Percentiles rank a stretch among this genome's conserved stretches.
Evolutionary conservation across 352 stramenopile genomes (phyloP).

Genomic region (Phytophthora uliginosa): DNA sequence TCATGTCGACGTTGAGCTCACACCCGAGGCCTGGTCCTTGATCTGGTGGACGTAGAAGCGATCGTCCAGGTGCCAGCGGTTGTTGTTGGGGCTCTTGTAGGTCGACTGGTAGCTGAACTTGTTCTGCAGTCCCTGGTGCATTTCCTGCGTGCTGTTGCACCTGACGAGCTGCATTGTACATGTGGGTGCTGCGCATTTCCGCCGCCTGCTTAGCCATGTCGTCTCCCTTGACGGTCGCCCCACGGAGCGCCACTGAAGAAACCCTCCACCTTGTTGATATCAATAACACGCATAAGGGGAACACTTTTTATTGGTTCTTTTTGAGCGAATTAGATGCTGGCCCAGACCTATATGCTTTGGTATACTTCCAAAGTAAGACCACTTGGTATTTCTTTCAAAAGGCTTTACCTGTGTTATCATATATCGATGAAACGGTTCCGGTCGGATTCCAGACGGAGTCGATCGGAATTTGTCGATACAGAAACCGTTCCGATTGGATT

Average conservation of each 20-base stretch:
- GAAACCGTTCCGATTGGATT: not conserved
- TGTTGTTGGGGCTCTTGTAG: not conserved
- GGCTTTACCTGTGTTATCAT: not conserved
- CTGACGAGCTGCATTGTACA: not conserved
- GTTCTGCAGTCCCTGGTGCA: not conserved
- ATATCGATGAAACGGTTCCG: not conserved
- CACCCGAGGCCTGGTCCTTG: slow-evolving; percentile 31
- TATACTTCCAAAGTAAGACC: not conserved
- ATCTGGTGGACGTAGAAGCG: not conserved
- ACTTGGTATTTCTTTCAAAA: not conserved
- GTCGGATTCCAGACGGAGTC: not conserved
- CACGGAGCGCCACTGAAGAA: too few relatives aligned
- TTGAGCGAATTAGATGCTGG: too few relatives aligned
- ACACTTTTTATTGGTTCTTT: too few relatives aligned
- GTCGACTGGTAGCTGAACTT: not conserved
- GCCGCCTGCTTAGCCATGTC: too few relatives aligned
- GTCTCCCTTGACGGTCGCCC: too few relatives aligned
- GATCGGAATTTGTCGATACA: slow-evolving; percentile 4
- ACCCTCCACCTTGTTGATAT: too few relatives aligned
- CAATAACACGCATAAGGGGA: too few relatives aligned
- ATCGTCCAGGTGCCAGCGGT: not conserved
- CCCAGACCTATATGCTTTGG: not conserved
- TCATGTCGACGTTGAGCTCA: slow-evolving; percentile 65
- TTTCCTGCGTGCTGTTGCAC: not conserved
- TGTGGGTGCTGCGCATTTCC: too few relatives aligned